These are phyloP conservation scores for Leptographium galeiforme DNA, from an alignment of 2,329 filamentous ascomycete genomes.

Conservation along the genomic window DNA sequence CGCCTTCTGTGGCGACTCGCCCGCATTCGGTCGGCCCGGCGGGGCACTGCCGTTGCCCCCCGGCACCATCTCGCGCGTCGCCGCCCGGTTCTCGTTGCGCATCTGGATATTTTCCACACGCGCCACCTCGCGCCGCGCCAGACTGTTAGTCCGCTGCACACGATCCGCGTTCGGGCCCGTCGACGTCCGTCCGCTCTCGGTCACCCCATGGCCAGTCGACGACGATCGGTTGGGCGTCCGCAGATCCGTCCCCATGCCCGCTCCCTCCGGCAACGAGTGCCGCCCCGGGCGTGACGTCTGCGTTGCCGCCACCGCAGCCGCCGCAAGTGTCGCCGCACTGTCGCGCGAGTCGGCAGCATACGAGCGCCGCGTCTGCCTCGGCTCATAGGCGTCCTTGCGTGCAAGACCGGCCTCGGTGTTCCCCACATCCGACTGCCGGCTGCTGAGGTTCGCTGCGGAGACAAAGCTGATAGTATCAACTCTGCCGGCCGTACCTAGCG, in stretches of 20 bases:
- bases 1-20: not conserved
- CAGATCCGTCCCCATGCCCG: constrained; percentile 18
- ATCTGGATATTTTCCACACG: constrained; percentile 37
- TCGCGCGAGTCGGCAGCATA: constrained; percentile 15
- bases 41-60: constrained; percentile 1
- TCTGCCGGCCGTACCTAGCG: constrained; percentile 10
- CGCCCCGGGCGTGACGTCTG: constrained; percentile 14
- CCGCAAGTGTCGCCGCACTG: constrained; percentile 9
- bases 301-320: not conserved
- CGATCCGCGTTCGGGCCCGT: constrained; percentile 13
- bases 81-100: constrained; percentile 34
- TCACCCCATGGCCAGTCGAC: not conserved
- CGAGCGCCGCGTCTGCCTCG: constrained; percentile 29
- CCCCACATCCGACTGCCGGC: constrained; percentile 8
- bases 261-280: constrained; percentile 20
- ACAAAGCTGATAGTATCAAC: constrained; percentile 11
- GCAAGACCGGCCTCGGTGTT: not conserved
- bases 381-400: constrained; percentile 19
- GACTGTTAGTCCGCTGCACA: constrained; percentile 32
- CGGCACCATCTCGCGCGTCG: constrained; percentile 23
- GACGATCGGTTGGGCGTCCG: constrained; percentile 20
- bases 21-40: not conserved
- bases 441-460: constrained; percentile 8
- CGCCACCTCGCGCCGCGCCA: constrained; percentile 38
- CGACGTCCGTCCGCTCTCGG: not conserved